phyloP scores from a whole-genome alignment of 768 basidiomycete genomes.

The Termitomyces sp. region DNA sequence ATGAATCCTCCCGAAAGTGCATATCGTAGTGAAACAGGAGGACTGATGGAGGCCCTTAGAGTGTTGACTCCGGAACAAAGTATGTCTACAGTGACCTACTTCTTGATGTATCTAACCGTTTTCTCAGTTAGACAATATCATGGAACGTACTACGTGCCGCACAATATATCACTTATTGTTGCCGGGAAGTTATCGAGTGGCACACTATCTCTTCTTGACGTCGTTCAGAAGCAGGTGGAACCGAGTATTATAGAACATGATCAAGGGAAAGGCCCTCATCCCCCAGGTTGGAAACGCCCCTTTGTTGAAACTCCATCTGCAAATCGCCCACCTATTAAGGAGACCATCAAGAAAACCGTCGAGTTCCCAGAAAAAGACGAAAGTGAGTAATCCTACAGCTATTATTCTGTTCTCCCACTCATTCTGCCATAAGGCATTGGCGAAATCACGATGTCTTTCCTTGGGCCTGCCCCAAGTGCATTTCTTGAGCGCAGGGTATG shows the following conservation, averaged over 20 bases:
- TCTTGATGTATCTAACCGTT: slow-evolving; percentile 3
- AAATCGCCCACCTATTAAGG: slow-evolving; percentile 43
- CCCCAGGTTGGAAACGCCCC: slow-evolving; percentile 87
- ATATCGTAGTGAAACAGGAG: slow-evolving; percentile 96
- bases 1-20: slow-evolving; percentile 80
- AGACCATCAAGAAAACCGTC: slow-evolving; percentile 58
- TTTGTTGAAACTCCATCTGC: slow-evolving; percentile 87
- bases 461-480: slow-evolving; percentile 71
- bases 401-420: neutral
- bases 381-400: slow-evolving; percentile 36
- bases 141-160: slow-evolving; percentile 84
- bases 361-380: slow-evolving; percentile 98
- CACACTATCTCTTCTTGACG: slow-evolving; percentile 70
- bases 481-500: slow-evolving; percentile 69
- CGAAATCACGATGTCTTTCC: slow-evolving; percentile 72
- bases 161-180: slow-evolving; percentile 88
- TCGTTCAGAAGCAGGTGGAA: slow-evolving; percentile 81
- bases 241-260: slow-evolving; percentile 75
- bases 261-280: slow-evolving; percentile 65
- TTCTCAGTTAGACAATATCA: slow-evolving; percentile 84
- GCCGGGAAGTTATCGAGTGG: slow-evolving; percentile 81
- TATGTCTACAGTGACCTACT: slow-evolving; percentile 27
- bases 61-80: slow-evolving; percentile 86
- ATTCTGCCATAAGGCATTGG: slow-evolving; percentile 50
- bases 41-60: slow-evolving; percentile 88